phyloP scores from a whole-genome alignment of 257 asterid genomes.

The Plantago ovata region DNA sequence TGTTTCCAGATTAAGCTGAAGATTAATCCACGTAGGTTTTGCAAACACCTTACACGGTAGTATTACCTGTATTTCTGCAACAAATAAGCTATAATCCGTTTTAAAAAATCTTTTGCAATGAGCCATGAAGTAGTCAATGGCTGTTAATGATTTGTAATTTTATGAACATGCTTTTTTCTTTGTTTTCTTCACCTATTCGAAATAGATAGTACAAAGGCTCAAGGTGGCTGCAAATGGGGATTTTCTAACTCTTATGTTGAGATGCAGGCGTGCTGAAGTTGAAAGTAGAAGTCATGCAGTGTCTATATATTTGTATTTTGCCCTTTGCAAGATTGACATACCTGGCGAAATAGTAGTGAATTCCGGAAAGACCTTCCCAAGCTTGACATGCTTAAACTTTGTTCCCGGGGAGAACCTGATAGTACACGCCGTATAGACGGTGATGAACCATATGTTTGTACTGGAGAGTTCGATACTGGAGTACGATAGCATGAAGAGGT shows the following conservation, averaged over 20 bases:
- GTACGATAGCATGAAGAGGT: constrained; percentile 34
- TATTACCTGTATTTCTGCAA: too few species aligned
- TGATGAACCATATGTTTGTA: constrained; percentile 29
- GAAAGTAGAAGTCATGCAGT: background rate
- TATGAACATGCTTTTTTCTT: too few species aligned
- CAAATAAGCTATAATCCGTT: background rate
- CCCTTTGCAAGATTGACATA: constrained; percentile 10
- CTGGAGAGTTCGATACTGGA: constrained; percentile 38
- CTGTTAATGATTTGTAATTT: too few species aligned
- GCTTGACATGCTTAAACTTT: constrained; percentile 22
- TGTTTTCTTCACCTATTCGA: too few species aligned
- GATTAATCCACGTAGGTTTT: too few species aligned
- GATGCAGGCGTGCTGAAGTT: background rate
- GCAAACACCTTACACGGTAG: too few species aligned
- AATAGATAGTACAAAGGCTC: too few species aligned
- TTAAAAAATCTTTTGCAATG: background rate
- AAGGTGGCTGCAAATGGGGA: too few species aligned
- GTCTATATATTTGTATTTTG: background rate
- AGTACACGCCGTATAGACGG: constrained; percentile 23
- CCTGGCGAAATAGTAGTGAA: constrained; percentile 34
- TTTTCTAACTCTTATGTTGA: background rate
- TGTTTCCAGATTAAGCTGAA: too few species aligned
- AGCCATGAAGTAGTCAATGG: too few species aligned
- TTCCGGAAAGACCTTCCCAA: constrained; percentile 17
- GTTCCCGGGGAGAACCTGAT: constrained; percentile 28